Percentiles rank a stretch among this genome's conserved stretches.
phyloP scores from a whole-genome alignment of 2,329 filamentous ascomycete species.

The Colletotrichum cereale region DNA sequence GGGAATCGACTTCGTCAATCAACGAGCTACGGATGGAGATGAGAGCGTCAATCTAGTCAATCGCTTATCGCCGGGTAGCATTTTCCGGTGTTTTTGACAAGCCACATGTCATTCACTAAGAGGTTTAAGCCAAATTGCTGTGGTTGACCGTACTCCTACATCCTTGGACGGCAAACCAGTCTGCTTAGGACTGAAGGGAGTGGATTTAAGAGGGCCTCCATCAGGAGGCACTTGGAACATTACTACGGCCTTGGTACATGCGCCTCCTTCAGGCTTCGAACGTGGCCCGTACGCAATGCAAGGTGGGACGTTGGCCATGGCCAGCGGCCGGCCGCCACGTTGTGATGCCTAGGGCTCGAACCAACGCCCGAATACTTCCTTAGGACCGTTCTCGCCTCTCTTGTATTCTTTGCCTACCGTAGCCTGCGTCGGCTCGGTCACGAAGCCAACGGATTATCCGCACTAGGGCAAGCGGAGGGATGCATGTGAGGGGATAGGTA shows the following conservation, averaged over 20 bases:
- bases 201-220: constrained; percentile 9
- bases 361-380: constrained; percentile 27
- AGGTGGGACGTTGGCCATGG: constrained; percentile 35
- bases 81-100: constrained; percentile 22
- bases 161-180: constrained; percentile 22
- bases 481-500: constrained; percentile 44
- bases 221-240: constrained; percentile 1
- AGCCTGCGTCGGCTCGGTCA: constrained; percentile 21
- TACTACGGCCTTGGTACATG: constrained; percentile 17
- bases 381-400: constrained; percentile 14
- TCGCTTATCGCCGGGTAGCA: constrained; percentile 23
- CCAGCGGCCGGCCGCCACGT: constrained; percentile 43
- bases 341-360: constrained; percentile 31
- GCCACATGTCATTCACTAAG: constrained; percentile 17
- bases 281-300: constrained; percentile 39
- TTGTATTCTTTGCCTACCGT: constrained; percentile 9
- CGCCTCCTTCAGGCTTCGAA: constrained; percentile 11
- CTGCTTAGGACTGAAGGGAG: constrained; percentile 11
- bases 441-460: constrained; percentile 9
- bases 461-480: constrained; percentile 21
- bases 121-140: constrained; percentile 10
- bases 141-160: constrained; percentile 16
- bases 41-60: constrained; percentile 26
- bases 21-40: constrained; percentile 13
- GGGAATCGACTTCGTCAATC: not conserved